Evolutionary conservation across 1,284 basidiomycete genomes (phyloP).

Genomic region (Ustilago trichophora): DNA sequence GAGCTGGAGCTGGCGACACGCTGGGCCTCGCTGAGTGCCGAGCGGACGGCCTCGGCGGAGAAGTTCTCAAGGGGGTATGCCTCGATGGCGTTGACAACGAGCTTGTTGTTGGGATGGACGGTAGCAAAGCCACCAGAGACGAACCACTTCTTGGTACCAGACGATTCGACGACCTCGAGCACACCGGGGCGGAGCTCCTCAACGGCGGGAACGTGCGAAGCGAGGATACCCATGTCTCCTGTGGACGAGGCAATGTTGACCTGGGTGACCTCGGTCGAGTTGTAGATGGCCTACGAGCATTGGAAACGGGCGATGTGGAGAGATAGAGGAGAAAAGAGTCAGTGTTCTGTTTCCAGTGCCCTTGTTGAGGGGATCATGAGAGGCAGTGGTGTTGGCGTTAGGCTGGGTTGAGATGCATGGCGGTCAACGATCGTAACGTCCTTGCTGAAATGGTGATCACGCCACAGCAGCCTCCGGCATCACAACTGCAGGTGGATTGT

Average conservation of each 20-base stretch:
- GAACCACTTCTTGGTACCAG: slow-evolving; percentile 64
- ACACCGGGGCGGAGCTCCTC: slow-evolving; percentile 65
- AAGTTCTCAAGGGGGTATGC: slow-evolving; percentile 92
- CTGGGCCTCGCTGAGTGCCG: slow-evolving; percentile 88
- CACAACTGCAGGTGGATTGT: too few relatives aligned
- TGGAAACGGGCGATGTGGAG: too few relatives aligned
- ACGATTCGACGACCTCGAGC: slow-evolving; percentile 63
- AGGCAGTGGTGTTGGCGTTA: too few relatives aligned
- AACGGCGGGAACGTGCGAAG: slow-evolving; percentile 64
- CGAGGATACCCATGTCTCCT: slow-evolving; percentile 66
- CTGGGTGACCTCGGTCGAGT: slow-evolving; percentile 57
- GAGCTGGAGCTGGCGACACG: slow-evolving; percentile 82
- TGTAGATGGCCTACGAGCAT: slow-evolving; percentile 59
- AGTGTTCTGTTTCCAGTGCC: too few relatives aligned
- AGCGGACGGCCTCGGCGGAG: slow-evolving; percentile 85
- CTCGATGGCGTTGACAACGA: slow-evolving; percentile 97
- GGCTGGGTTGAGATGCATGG: too few relatives aligned
- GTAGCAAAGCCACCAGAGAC: slow-evolving; percentile 97
- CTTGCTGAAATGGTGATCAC: too few relatives aligned
- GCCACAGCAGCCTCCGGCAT: too few relatives aligned
- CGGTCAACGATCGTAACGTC: too few relatives aligned
- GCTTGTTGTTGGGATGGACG: slow-evolving; percentile 94
- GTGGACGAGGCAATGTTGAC: slow-evolving; percentile 61
- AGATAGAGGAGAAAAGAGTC: too few relatives aligned
- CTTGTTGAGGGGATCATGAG: too few relatives aligned